Conservation (phyloP, 441 rosid species). For the Monsonia emarginata region DNA sequence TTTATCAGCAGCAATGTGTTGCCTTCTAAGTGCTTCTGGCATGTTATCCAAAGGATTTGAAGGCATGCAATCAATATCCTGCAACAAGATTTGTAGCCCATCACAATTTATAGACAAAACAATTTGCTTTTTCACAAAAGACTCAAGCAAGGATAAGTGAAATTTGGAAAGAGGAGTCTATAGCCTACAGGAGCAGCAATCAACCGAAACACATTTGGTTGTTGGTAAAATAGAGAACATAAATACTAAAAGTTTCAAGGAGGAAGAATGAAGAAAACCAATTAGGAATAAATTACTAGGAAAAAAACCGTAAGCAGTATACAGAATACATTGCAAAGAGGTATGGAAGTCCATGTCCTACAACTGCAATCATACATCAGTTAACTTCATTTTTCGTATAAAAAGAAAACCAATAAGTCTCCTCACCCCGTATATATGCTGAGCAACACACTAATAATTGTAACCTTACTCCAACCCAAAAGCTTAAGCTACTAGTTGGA, state of each 20-base stretch:
- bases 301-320: neutral
- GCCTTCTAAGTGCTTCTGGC: conserved; percentile 80
- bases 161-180: too few relatives aligned
- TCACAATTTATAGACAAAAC: neutral
- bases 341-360: neutral
- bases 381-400: neutral
- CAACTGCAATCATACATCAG: neutral
- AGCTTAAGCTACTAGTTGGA: too few relatives aligned
- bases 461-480: too few relatives aligned
- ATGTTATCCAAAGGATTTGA: conserved; percentile 66
- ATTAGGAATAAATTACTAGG: neutral
- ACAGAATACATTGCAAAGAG: neutral
- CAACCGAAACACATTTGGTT: neutral
- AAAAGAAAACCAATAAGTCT: neutral
- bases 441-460: neutral
- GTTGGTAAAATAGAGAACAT: neutral
- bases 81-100: conserved; percentile 21
- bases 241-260: neutral
- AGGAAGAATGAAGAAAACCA: neutral
- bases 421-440: neutral
- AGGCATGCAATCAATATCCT: conserved; percentile 99
- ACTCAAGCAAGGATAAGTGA: neutral
- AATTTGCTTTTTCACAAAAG: neutral
- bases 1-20: conserved; percentile 32
- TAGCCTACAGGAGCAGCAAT: too few relatives aligned